A percentile compares a stretch with the other conserved stretches of the same genome.
Evolutionary conservation across 2,329 filamentous ascomycete species (phyloP).

Genomic region (Endoconidiophora laricicola): DNA sequence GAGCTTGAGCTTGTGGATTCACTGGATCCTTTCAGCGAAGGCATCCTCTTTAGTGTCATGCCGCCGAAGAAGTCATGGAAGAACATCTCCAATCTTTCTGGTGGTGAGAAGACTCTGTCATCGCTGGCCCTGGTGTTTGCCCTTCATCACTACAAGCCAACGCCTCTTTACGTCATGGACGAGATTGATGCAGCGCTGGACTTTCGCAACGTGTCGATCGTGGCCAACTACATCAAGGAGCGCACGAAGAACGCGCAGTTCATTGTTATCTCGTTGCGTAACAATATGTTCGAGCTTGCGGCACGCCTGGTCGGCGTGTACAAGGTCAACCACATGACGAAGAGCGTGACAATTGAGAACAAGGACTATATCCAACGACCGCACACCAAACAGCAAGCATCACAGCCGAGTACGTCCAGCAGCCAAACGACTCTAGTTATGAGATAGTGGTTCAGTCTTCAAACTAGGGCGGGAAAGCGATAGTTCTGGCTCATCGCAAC

Average conservation of each 20-base stretch:
- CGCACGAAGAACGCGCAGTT: conserved; percentile 98
- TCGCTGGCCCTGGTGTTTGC: conserved; percentile 94
- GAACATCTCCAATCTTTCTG: conserved; percentile 90
- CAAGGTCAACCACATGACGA: conserved; percentile 98
- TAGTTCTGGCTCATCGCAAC: too few relatives aligned
- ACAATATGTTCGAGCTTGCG: conserved; percentile 99
- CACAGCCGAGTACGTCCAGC: not conserved
- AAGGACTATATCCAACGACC: conserved; percentile 47
- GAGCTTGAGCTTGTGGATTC: conserved; percentile 94
- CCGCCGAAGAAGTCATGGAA: conserved; percentile 99
- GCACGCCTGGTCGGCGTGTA: conserved; percentile 89
- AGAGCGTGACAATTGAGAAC: conserved; percentile 81
- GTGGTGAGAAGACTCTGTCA: conserved; percentile 92
- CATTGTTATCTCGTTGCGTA: conserved; percentile 90
- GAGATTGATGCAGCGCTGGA: conserved; percentile 97
- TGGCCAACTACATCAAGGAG: conserved; percentile 98
- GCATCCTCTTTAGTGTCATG: conserved; percentile 96
- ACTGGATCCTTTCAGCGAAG: conserved; percentile 90
- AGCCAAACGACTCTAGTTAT: conserved; percentile 9
- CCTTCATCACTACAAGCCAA: conserved; percentile 93
- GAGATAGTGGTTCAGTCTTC: not conserved
- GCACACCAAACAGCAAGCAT: conserved; percentile 20
- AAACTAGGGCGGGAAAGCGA: too few relatives aligned
- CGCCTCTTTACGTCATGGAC: conserved; percentile 97
- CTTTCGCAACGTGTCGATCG: conserved; percentile 96